Conservation (phyloP, 345 rosid species). For the Raphanus raphanistrum region DNA sequence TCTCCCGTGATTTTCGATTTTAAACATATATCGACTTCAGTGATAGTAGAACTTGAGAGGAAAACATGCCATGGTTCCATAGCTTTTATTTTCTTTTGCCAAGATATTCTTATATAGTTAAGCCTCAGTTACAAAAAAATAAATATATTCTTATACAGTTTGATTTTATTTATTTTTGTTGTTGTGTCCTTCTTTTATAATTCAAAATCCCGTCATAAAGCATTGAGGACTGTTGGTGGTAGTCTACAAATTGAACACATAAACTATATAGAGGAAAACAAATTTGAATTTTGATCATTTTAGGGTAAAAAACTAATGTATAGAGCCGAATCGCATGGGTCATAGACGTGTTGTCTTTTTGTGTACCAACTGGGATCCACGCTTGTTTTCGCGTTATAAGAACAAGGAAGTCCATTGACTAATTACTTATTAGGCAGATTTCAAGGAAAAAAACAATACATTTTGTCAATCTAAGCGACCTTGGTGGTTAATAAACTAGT, state of each 20-base stretch:
- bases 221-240: not conserved
- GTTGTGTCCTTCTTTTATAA: not conserved
- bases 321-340: constrained; percentile 21
- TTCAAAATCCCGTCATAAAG: not conserved
- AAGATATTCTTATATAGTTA: not conserved
- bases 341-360: constrained; percentile 26
- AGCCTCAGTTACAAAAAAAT: too few species aligned
- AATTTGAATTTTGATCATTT: not conserved
- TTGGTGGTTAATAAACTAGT: not conserved
- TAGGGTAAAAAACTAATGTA: constrained; percentile 15
- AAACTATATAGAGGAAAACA: not conserved
- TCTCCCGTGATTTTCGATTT: constrained; percentile 9
- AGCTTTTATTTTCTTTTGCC: too few species aligned
- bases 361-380: constrained; percentile 33
- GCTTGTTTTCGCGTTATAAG: constrained; percentile 18
- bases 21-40: too few species aligned
- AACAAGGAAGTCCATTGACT: constrained; percentile 5
- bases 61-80: too few species aligned
- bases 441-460: not conserved
- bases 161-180: not conserved
- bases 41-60: too few species aligned
- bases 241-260: not conserved
- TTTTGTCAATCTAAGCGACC: not conserved
- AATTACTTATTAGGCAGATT: not conserved
- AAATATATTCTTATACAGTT: not conserved